These are phyloP conservation scores for Knoxdaviesia capensis DNA, from an alignment of 2,329 filamentous ascomycete genomes.

Conservation along the genomic window DNA sequence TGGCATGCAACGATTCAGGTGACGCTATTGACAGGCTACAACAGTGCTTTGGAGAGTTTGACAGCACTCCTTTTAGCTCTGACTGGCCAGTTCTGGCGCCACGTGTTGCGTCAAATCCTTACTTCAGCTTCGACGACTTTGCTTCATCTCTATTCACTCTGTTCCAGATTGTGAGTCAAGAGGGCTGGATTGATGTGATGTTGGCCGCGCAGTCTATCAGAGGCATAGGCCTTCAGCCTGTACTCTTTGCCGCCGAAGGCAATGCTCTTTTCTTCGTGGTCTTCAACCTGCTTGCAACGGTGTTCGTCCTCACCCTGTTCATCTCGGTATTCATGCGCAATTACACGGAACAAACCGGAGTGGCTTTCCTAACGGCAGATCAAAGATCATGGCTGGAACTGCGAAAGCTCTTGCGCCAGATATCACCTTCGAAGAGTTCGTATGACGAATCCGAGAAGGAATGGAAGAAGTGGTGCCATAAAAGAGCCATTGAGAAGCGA, in stretches of 20 bases:
- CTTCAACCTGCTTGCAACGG: constrained; percentile 89
- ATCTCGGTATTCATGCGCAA: constrained; percentile 99
- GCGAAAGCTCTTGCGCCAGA: constrained; percentile 75
- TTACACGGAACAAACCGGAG: constrained; percentile 95
- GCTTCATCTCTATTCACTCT: constrained; percentile 86
- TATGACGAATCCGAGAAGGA: constrained; percentile 55
- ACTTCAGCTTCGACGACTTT: constrained; percentile 88
- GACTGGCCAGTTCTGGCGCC: constrained; percentile 70
- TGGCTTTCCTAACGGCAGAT: constrained; percentile 86
- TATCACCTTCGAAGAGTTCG: constrained; percentile 85
- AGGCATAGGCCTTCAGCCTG: constrained; percentile 53
- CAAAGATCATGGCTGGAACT: constrained; percentile 94
- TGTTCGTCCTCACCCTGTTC: constrained; percentile 92
- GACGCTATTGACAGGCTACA: constrained; percentile 36
- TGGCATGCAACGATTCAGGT: constrained; percentile 45
- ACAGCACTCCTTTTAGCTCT: constrained; percentile 49
- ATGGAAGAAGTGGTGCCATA: constrained; percentile 90
- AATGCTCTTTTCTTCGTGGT: constrained; percentile 90
- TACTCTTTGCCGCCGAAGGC: constrained; percentile 47
- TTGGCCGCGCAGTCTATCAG: constrained; percentile 68
- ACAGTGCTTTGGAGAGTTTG: constrained; percentile 72
- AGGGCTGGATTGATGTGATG: constrained; percentile 93
- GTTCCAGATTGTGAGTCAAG: constrained; percentile 96
- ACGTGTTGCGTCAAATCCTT: constrained; percentile 60
- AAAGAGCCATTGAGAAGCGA: constrained; percentile 79